phyloP scores from a whole-genome alignment of 225 moss, liverwort and hornwort species.

The Rhytidiadelphus loreus region DNA sequence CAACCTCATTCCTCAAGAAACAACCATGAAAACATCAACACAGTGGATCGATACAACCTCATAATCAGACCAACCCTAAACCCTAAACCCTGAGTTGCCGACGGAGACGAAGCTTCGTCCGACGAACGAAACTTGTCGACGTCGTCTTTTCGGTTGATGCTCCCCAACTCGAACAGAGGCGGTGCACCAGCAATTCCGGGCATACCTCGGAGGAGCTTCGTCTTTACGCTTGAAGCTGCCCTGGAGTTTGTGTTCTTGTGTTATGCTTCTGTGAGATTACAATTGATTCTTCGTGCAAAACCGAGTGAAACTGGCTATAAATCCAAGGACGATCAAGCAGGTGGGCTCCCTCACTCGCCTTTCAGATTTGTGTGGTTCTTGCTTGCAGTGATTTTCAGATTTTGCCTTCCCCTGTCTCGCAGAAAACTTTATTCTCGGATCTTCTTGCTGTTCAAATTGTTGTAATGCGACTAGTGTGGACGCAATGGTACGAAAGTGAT shows the following conservation, averaged over 20 bases:
- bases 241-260: background rate
- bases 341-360: background rate
- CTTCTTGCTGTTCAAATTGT: background rate
- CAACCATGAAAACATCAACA: too few relatives aligned
- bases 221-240: background rate
- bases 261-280: background rate
- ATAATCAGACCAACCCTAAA: background rate
- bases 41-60: background rate
- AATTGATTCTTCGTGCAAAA: background rate
- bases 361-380: background rate
- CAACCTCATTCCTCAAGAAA: background rate
- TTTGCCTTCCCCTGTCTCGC: background rate
- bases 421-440: background rate
- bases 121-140: slow-evolving; percentile 8
- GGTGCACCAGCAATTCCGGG: background rate
- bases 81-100: slow-evolving; percentile 7
- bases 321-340: background rate
- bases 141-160: background rate
- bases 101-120: slow-evolving; percentile 7
- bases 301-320: background rate
- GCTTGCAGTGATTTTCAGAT: background rate
- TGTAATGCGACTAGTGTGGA: background rate
- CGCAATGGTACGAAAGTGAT: background rate
- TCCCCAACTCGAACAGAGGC: background rate
- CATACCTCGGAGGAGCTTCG: background rate